These are phyloP conservation scores for Trypanosoma vivax DNA, from an alignment of 208 protist species.

Conservation along the genomic window DNA sequence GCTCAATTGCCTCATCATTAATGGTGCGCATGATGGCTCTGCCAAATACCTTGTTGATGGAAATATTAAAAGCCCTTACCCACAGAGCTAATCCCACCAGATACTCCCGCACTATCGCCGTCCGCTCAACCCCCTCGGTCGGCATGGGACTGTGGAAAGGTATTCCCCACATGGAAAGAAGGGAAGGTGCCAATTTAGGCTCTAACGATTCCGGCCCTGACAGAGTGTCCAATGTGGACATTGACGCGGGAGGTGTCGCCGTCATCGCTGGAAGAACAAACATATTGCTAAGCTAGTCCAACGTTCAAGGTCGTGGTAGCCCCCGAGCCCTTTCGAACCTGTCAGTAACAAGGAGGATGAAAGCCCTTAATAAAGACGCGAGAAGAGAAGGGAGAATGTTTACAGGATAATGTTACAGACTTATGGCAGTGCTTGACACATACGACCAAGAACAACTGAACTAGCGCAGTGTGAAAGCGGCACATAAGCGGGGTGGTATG, in stretches of 20 bases:
- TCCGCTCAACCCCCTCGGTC: slow-evolving; percentile 23
- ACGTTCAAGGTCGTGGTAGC: too few species aligned
- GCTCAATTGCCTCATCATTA: slow-evolving; percentile 49
- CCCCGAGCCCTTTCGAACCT: too few species aligned
- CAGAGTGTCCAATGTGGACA: not conserved
- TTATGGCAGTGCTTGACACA: too few species aligned
- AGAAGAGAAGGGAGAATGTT: too few species aligned
- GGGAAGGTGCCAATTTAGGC: not conserved
- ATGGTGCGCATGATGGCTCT: slow-evolving; percentile 5
- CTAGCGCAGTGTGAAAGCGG: too few species aligned
- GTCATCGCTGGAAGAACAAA: slow-evolving; percentile 14
- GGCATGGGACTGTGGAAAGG: slow-evolving; percentile 18
- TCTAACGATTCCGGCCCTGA: too few species aligned
- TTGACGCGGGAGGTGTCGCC: not conserved
- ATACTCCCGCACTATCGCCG: slow-evolving; percentile 45
- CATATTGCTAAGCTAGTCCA: not conserved
- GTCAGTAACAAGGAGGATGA: too few species aligned
- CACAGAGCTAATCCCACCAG: slow-evolving; percentile 21
- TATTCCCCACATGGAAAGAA: slow-evolving; percentile 12
- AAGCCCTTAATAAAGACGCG: too few species aligned
- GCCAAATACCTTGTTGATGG: slow-evolving; percentile 1
- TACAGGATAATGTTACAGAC: too few species aligned
- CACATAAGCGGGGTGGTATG: not conserved
- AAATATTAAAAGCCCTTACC: slow-evolving; percentile 13
- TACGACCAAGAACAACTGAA: too few species aligned